Evolutionary conservation across 108 stramenopile species (phyloP).

Genomic region (Fistulifera solaris): DNA sequence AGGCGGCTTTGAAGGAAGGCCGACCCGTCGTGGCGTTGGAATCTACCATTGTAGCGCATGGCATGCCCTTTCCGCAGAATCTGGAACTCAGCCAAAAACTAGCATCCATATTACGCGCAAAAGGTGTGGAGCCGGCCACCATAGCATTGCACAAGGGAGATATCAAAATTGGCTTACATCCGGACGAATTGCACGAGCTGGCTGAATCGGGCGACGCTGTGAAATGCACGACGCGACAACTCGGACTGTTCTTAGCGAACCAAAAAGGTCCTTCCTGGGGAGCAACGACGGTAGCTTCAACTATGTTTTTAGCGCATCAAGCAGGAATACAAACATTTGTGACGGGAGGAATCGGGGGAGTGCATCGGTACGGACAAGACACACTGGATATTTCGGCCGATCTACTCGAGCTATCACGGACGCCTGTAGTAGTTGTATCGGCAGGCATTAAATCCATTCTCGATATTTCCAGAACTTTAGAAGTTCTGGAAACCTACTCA

Average conservation of each 20-base stretch:
- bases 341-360: constrained; percentile 91
- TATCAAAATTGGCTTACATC: constrained; percentile 67
- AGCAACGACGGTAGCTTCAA: constrained; percentile 94
- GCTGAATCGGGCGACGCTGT: constrained; percentile 61
- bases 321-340: constrained; percentile 90
- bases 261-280: constrained; percentile 13
- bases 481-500: constrained; percentile 93
- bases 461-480: constrained; percentile 88
- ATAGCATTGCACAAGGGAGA: constrained; percentile 81
- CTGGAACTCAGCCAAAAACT: constrained; percentile 70
- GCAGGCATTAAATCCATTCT: constrained; percentile 97
- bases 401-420: constrained; percentile 83
- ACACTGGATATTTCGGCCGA: constrained; percentile 92
- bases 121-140: constrained; percentile 90
- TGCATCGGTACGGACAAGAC: constrained; percentile 82
- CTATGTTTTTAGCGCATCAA: constrained; percentile 82
- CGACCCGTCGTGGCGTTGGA: constrained; percentile 86
- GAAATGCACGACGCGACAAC: constrained; percentile 90
- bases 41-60: constrained; percentile 96
- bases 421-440: constrained; percentile 90
- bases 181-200: constrained; percentile 78
- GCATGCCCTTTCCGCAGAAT: constrained; percentile 98
- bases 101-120: constrained; percentile 36
- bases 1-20: constrained; percentile 23
- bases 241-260: constrained; percentile 53